Evolutionary conservation across 352 stramenopile genomes (phyloP), one percentile per base, ranked within the genome.

Genomic region (Globisporangium irregulare): DNA sequence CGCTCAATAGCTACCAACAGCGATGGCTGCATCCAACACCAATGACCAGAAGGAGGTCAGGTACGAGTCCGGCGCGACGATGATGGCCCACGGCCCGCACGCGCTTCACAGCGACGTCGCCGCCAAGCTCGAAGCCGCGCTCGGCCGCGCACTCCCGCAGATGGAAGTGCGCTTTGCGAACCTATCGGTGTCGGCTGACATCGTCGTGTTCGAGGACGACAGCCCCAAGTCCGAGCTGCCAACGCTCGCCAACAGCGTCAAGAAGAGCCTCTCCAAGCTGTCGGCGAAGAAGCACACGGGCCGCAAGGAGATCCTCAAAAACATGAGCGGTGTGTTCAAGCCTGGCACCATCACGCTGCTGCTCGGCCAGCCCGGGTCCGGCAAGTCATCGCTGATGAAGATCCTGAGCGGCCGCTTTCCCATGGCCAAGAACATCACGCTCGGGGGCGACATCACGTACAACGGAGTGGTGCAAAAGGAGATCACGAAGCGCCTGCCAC

Each of bases 381-480:
- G 64, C 64, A 70, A 70, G 64, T 67, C 56, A 14, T n/a, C 56
- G 29, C 64, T 70, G 18, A 60, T 74, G 66, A 74, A 74, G 48
- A 6, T 70, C 12, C 67, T 74, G 8, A 65, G 66, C 24, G 66
- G 66, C 9, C 56, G 62, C n/a, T 74, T 74, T 56, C 64, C 64
- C 9, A n/a, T 59, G 12, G 14, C 5, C 15, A 59, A 51, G 38
- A 41, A 61, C 27, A n/a, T 68, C 54, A 46, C 12, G 2, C 1
- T 74, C 15, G 29, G 32, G 3, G 69, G 69, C 27, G 59, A 55
- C 5, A 56, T 74, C 43, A 34, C 69, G 10, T 74, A 74, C 62
- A 74, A 74, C n/a, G 69, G 59, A 2, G 10, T 29, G 34, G 1
- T 2, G 24, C 27, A 54, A 4, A 5, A 57, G 0, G 34, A 41